Base-by-base conservation (phyloP, 805 yeast species). In the Helenozyma rhizophorensis region DNA sequence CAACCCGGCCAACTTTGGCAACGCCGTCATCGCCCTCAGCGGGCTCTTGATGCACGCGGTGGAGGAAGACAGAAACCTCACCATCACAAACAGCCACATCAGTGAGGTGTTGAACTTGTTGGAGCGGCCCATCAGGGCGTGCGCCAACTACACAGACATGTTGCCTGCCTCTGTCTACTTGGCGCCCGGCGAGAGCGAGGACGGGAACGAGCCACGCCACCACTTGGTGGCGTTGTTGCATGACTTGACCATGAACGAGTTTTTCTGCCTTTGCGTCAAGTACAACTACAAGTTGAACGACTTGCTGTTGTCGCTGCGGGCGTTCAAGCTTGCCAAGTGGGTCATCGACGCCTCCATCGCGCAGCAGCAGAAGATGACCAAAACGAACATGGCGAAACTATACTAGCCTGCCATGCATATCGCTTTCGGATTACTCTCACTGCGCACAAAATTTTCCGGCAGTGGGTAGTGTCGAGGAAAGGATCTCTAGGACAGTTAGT, bases 321-420 rank as follows among this genome's bases (percentile, higher is more conserved):
- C 83, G 4, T 75, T 76, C 48, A 76, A 74, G 41, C 62, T 82
- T 41, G 86, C 86, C 12, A 79, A 80, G 49, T 77, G 85, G 80
- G 83, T 83, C 17, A 68, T 80, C 35, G 88, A 81, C 44, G 70
- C 70, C 19, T 81, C 81, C 11, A 62, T 75, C 33, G 77, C 75
- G 12, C 76, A 74, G 36, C 66, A 65, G 39, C 61, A 54, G 33
- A 58, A 58, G 34, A 42, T 42, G 34, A 36, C 29, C n/a, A 41
- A 44, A 28, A 18, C 25, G 4, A 40, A 40, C 23, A 23, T 30
- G 31, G 25, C 32, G 6, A 33, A 30, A 13, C 27, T 28, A 6
- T 17, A 17, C 19, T 17, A 8, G 8, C n/a, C n/a, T n/a, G n/a
- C n/a, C n/a, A n/a, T n/a, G n/a, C n/a, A n/a, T n/a, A n/a, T n/a